Evolutionary conservation across 768 basidiomycete species (phyloP), one percentile per base, ranked within the genome.

Genomic region (Kwoniella dendrophila): DNA sequence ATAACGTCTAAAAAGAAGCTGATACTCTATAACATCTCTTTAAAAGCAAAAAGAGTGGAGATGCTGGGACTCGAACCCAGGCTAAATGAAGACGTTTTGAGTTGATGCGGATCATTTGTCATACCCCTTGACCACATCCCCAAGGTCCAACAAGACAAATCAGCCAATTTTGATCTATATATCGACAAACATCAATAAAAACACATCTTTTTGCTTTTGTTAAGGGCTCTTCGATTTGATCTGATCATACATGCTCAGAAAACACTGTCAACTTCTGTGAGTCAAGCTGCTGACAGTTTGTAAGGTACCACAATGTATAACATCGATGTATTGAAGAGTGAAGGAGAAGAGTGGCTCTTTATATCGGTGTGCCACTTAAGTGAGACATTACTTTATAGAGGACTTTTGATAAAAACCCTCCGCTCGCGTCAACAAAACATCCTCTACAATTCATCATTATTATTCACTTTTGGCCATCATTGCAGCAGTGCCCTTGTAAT

Each of bases 101-200:
- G 18, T 3, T 22, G 33, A 60, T 60, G 59, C 59, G 59, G 59
- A 60, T 60, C 59, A 51, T 51, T 60, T 60, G 59, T 60, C 59
- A 60, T 60, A 60, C 59, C 59, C 59, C 59, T 60, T 60, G 59
- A 60, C 59, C 59, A 60, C 59, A 60, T 30, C 59, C 59, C 59
- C 59, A 16, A 34, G 1, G 2, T 50, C 20, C 0, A 44, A 44
- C 32, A 51, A 34, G 11, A 51, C 12, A 43, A 43, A 8, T 43
- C 18, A 8, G 16, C 8, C 8, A 8, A 8, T 36, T 36, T 36
- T 7, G 8, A 7, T 36, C 34, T 8, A 7, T 36, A 36, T 36
- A 36, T 36, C 7, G 16, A 36, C 16, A 43, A 8, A n/a, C 8
- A 7, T 8, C 11, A 6, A 5, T 6, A 7, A 8, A n/a, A 8